Conservation (phyloP, 1,284 basidiomycete genomes). For the Sanghuangporus baumii region DNA sequence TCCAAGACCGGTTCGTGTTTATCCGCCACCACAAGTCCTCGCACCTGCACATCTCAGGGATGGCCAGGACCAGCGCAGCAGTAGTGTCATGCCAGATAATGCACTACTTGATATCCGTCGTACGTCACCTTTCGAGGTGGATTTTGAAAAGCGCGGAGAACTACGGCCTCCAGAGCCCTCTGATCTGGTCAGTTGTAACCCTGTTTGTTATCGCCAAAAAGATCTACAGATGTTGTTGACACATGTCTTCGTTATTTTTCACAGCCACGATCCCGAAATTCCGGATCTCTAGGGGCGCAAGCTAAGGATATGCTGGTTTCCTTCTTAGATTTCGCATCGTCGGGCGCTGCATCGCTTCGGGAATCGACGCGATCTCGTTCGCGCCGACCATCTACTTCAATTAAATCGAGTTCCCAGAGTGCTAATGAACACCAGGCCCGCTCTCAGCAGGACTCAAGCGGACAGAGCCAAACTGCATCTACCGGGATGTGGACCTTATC, state of each 20-base stretch:
- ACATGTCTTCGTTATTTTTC: neutral
- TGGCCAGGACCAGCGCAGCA: constrained; percentile 2
- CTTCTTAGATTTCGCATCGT: constrained; percentile 56
- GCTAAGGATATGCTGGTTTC: constrained; percentile 30
- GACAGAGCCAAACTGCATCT: constrained; percentile 11
- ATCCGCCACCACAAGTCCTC: constrained; percentile 4
- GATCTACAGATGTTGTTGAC: neutral
- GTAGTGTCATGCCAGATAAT: neutral
- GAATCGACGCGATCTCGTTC: constrained; percentile 28
- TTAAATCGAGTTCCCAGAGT: constrained; percentile 13
- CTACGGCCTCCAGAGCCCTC: neutral
- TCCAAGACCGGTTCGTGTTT: constrained; percentile 8
- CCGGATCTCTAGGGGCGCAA: constrained; percentile 11
- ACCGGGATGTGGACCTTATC: constrained; percentile 18
- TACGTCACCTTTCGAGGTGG: constrained; percentile 16
- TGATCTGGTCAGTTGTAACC: neutral
- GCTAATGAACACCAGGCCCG: neutral
- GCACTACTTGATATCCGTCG: constrained; percentile 14
- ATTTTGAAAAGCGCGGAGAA: constrained; percentile 13
- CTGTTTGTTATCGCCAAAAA: neutral
- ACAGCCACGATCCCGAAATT: constrained; percentile 6
- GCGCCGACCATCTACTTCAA: constrained; percentile 12
- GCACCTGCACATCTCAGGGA: constrained; percentile 9
- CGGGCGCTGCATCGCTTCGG: constrained; percentile 35
- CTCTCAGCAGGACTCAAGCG: constrained; percentile 10